Evolutionary conservation across 2,329 filamentous ascomycete genomes (phyloP), one percentile per base, ranked within the genome.

Genomic region (Colletotrichum lindemuthianum): DNA sequence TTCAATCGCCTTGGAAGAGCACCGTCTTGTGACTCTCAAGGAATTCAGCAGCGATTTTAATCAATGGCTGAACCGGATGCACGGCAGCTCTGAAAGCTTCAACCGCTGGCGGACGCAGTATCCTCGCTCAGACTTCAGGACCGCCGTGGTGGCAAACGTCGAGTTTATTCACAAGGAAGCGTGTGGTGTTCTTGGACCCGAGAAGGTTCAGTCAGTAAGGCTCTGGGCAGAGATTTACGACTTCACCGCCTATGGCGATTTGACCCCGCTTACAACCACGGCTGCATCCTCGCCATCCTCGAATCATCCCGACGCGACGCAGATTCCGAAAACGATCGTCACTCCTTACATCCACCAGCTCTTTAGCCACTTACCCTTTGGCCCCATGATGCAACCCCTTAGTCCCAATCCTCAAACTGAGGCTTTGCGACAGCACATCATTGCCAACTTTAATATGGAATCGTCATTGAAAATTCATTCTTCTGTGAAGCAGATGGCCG

Each of bases 101-200:
- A 58, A 76, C 1, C 58, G 53, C 0, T 96, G 92, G 92, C 76
- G 84, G 13, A 40, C 64, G 0, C 73, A 84, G 40, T 78, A 82
- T 48, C 75, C 77, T 0, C 75, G 76, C 1, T 70, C 70, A 0
- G 92, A 96, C 72, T 95, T 92, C 63, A 82, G 91, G 0, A 77
- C 81, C 0, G 81, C 86, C 0, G 72, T 94, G 1, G 77, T 84
- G 1, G 85, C 86, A 0, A 86, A 93, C 51, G 73, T 86, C 0
- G 78, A 81, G 0, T 95, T 89, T 66, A 76, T 96, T 0, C 86
- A 83, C 74, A 89, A 89, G 63, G 90, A 96, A 71, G 81, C 84
- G 0, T 74, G 80, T 40, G 84, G 84, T 4, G 73, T 89, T 0
- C 72, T 86, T 3, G 72, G 77, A 0, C 50, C 66, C 0, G 43